These are phyloP conservation scores for Herpetomonas tarakana DNA, from an alignment of 208 protist genomes.

Conservation along the genomic window DNA sequence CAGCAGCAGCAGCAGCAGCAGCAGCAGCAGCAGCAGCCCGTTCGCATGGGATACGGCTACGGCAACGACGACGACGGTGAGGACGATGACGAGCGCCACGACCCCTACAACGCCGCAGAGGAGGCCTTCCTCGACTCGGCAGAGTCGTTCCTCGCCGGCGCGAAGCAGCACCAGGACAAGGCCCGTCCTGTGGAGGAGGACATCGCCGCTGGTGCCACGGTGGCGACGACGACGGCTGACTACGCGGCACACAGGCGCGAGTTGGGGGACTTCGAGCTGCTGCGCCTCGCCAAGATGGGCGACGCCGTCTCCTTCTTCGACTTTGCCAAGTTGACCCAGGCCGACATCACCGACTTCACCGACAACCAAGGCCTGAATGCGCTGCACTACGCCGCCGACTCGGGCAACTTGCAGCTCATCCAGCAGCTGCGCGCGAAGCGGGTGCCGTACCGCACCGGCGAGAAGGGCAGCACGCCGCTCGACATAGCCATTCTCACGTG, in stretches of 20 bases:
- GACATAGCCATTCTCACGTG: constrained; percentile 71
- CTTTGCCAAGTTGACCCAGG: constrained; percentile 29
- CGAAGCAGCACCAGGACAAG: not conserved
- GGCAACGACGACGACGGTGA: constrained; percentile 5
- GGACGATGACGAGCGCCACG: constrained; percentile 17
- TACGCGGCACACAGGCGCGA: constrained; percentile 23
- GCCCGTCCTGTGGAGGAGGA: constrained; percentile 11
- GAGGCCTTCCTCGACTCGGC: constrained; percentile 17
- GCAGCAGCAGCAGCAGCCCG: constrained; percentile 6
- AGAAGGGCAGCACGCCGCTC: constrained; percentile 70
- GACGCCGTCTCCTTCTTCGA: constrained; percentile 57
- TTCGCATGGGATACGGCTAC: constrained; percentile 12
- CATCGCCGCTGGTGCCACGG: constrained; percentile 16
- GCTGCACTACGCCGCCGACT: constrained; percentile 83
- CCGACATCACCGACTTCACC: constrained; percentile 36
- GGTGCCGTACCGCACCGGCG: constrained; percentile 59
- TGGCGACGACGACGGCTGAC: constrained; percentile 28
- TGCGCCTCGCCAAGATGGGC: constrained; percentile 82
- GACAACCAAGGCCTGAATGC: constrained; percentile 80
- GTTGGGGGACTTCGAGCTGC: constrained; percentile 79
- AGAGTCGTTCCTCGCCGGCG: not conserved
- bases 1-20: constrained; percentile 14
- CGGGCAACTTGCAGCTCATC: constrained; percentile 43
- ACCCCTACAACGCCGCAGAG: constrained; percentile 20
- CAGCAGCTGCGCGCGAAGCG: constrained; percentile 33